These are phyloP conservation scores for Apostasia shenzhenica DNA, from an alignment of 106 monocot genomes.

Conservation along the genomic window DNA sequence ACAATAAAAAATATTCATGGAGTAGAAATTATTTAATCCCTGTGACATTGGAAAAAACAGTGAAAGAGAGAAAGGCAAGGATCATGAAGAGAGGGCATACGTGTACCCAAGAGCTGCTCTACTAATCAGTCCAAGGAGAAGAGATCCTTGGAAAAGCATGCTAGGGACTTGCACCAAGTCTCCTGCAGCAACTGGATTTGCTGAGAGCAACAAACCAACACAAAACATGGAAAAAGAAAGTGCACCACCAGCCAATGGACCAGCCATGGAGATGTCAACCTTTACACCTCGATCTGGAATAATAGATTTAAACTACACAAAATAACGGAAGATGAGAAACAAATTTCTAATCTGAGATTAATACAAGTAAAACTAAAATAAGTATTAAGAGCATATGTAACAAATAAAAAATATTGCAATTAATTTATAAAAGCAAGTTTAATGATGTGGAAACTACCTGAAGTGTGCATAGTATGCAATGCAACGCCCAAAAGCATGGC, in stretches of 20 bases:
- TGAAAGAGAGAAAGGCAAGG: background rate
- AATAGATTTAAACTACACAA: conserved; percentile 91
- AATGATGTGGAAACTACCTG: too few relatives aligned
- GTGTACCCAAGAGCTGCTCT: conserved; percentile 85
- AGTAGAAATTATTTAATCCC: too few relatives aligned
- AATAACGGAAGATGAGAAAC: background rate
- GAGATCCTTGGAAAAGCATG: conserved; percentile 83
- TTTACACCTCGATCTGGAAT: conserved; percentile 75
- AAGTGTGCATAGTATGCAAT: too few relatives aligned
- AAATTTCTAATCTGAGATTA: background rate
- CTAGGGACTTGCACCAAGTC: conserved; percentile 91
- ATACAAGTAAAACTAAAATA: too few relatives aligned
- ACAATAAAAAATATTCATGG: too few relatives aligned
- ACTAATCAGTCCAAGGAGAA: conserved; percentile 94
- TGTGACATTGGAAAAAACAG: background rate
- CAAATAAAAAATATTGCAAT: too few relatives aligned
- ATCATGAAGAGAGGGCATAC: conserved; percentile 30
- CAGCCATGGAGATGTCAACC: conserved; percentile 84
- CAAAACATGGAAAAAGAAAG: conserved; percentile 95
- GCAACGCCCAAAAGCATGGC: too few relatives aligned
- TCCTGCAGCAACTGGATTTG: conserved; percentile 55
- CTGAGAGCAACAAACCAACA: conserved; percentile 74
- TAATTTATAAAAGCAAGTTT: too few relatives aligned
- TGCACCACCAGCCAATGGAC: conserved; percentile 85
- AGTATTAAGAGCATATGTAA: too few relatives aligned